Evolutionary conservation across 192 early-diverging fungal species (phyloP).

Genomic region (Endogone sp.): DNA sequence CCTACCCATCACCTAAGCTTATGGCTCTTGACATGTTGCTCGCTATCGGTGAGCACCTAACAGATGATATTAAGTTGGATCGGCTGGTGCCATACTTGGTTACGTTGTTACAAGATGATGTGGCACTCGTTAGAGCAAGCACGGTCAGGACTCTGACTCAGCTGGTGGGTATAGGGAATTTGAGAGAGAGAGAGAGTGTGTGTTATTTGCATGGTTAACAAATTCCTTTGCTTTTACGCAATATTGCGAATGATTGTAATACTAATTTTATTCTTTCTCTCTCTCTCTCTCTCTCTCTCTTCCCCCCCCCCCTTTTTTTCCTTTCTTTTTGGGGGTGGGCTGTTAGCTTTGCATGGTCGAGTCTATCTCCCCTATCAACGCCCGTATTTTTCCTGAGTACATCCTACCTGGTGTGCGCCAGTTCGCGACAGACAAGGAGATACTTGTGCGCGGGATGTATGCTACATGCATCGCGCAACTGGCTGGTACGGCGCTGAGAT

Average conservation of each 20-base stretch:
- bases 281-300: no score
- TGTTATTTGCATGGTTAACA: not conserved
- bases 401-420: slow-evolving; percentile 72
- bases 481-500: slow-evolving; percentile 73
- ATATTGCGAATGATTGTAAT: not conserved
- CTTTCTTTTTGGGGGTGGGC: no score
- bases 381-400: slow-evolving; percentile 88
- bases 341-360: slow-evolving; percentile 76
- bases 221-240: not conserved
- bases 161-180: slow-evolving; percentile 42
- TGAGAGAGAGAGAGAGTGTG: not conserved
- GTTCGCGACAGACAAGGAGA: slow-evolving; percentile 68
- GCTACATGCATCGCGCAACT: slow-evolving; percentile 76
- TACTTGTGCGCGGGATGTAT: slow-evolving; percentile 75
- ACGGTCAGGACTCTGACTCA: slow-evolving; percentile 65
- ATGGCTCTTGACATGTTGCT: slow-evolving; percentile 72
- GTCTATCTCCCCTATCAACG: slow-evolving; percentile 74
- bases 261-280: not conserved
- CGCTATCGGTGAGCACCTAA: slow-evolving; percentile 56
- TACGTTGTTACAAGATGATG: slow-evolving; percentile 57
- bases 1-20: slow-evolving; percentile 67
- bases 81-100: slow-evolving; percentile 78
- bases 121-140: slow-evolving; percentile 54
- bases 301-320: not conserved
- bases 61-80: slow-evolving; percentile 73